phyloP scores from a whole-genome alignment of 345 rosid species.

The Lepidium sativum region DNA sequence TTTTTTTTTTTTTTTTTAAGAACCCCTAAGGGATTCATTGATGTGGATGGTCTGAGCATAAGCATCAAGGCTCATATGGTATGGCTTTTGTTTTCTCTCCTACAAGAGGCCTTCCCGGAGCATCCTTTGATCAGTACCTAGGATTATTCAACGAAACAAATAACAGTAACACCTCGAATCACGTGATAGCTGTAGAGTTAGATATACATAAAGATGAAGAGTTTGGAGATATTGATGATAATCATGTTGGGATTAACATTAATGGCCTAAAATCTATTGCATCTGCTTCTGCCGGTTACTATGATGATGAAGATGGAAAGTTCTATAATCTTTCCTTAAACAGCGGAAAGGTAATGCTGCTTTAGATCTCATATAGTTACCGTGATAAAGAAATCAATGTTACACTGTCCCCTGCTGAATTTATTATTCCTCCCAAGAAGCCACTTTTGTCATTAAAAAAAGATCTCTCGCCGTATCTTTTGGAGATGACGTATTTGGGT shows the following conservation, averaged over 20 bases:
- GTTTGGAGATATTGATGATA: slow-evolving; percentile 33
- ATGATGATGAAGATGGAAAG: neutral
- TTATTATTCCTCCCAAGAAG: neutral
- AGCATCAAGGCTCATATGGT: slow-evolving; percentile 32
- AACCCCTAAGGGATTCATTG: no score
- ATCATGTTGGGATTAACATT: slow-evolving; percentile 54
- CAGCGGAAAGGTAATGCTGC: slow-evolving; percentile 25
- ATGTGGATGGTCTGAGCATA: slow-evolving; percentile 28
- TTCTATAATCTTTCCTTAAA: neutral
- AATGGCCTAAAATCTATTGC: slow-evolving; percentile 25
- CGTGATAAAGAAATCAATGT: slow-evolving; percentile 25
- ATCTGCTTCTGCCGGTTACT: slow-evolving; percentile 6
- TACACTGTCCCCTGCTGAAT: slow-evolving; percentile 27
- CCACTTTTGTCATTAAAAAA: slow-evolving; percentile 38
- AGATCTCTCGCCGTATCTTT: slow-evolving; percentile 35
- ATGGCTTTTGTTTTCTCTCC: slow-evolving; percentile 41
- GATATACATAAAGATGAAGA: slow-evolving; percentile 36
- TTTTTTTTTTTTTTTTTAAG: no score
- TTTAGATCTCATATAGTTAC: slow-evolving; percentile 40
- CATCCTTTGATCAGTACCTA: slow-evolving; percentile 22
- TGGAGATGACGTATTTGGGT: slow-evolving; percentile 38
- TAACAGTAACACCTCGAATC: slow-evolving; percentile 30
- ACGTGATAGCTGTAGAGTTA: slow-evolving; percentile 43
- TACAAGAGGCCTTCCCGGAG: slow-evolving; percentile 27
- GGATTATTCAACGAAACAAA: slow-evolving; percentile 35